Base-by-base conservation (phyloP, 352 stramenopile genomes). In the Phytopythium boreale region DNA sequence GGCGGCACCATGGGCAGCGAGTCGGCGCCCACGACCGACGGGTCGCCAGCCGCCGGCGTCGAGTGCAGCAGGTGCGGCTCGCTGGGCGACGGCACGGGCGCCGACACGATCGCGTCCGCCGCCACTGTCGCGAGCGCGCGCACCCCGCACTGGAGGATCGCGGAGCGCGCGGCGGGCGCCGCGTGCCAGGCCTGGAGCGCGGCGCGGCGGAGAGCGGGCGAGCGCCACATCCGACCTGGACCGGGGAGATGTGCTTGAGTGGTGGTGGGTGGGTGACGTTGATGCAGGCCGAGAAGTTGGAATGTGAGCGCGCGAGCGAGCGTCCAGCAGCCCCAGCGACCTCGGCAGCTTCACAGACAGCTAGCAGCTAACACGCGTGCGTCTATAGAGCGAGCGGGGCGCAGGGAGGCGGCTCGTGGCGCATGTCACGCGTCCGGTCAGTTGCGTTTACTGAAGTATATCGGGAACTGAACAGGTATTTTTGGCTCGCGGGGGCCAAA, bases 1-100 rank as follows among this genome's bases (percentile, higher is more conserved):
- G 83, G 74, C 14, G 87, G 87, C 55, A 95, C 82, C 29, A 89
- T 70, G 1, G 83, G 84, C 65, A 95, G 57, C 52, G 91, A 88
- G 70, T 92, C 82, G 17, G 77, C 74, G 56, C 75, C 79, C 1
- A 55, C 19, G 14, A 61, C 51, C 12, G 69, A 62, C n/a, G 64
- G 29, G 27, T 74, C 62, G 11, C 71, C 66, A 0, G 26, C 53
- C 12, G 41, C 56, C 1, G 66, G 67, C 17, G 56, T 56, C 4
- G 64, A 31, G 29, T 19, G 51, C 51, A 58, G 17, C 51, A 27
- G 7, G 19, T 20, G 27, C 51, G 51, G 51, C 17, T 58, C 51
- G 51, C 51, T 58, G 15, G 53, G 34, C 20, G 34, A n/a, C 11
- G 36, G 29, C 53, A 60, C n/a, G 34, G 53, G 53, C 51, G 51